Evolutionary conservation across 2,329 filamentous ascomycete genomes (phyloP), one percentile per base, ranked within the genome.

Genomic region (Biscogniauxia mediterranea): DNA sequence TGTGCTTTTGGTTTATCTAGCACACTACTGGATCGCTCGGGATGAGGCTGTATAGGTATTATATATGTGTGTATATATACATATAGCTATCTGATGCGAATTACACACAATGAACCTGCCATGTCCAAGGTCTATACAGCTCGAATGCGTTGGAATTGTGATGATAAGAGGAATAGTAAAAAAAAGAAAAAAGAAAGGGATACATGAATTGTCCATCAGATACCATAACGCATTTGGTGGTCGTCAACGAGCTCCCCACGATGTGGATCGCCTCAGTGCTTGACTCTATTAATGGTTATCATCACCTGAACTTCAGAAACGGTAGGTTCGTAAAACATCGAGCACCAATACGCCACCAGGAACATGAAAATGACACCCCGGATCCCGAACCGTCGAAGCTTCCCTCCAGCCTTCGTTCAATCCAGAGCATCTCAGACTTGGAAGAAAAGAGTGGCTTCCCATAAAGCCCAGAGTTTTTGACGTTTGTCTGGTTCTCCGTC

Each of bases 231-330:
- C 78, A 73, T 82, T 70, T 70, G 64, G 65, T 65, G 58, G 73
- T 83, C 81, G 76, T 79, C 79, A 81, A 75, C 69, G 74, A 70
- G 73, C 76, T 74, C 70, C 76, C 76, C 75, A 75, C 69, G 69
- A 52, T 69, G 66, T 74, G 74, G 74, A 71, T 70, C 67, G 72
- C 85, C 86, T 97, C 91, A 91, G 93, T 92, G 93, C 93, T 97
- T 97, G 93, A 97, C 93, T 97, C 93, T 96, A 93, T 93, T 82
- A 83, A 87, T 89, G 84, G 82, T 89, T 86, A 87, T 97, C 93
- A 97, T 97, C 93, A 97, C 84, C 71, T 89, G 79, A 85, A 84
- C 85, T 90, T 86, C 6, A 13, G n/a, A 26, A 26, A 26, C 4
- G 7, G 51, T 4, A 17, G 2, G 17, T 17, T 46, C 38, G 15